Evolutionary conservation across 495 filamentous ascomycete species (phyloP).

Genomic region (Aspergillus nidulans): DNA sequence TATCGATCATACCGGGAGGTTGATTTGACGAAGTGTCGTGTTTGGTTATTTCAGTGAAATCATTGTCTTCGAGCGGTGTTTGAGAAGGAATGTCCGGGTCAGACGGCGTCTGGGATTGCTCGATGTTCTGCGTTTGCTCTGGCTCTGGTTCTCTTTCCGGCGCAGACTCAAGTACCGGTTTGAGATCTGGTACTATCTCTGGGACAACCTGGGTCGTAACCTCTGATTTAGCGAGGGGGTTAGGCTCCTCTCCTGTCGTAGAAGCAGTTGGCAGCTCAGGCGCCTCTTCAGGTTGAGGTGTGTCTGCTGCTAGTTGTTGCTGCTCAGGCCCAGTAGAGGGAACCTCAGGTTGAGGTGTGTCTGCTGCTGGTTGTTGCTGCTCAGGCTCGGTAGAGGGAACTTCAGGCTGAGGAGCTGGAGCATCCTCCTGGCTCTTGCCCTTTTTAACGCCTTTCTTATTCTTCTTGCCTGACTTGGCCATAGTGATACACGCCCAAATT

Average conservation of each 20-base stretch:
- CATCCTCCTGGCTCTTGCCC: conserved; percentile 35
- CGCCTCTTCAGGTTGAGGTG: conserved; percentile 3
- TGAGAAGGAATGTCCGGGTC: conserved; percentile 19
- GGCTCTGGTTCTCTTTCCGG: conserved; percentile 13
- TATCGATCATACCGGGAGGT: conserved; percentile 21
- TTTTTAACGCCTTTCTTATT: conserved; percentile 39
- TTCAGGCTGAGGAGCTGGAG: conserved; percentile 26
- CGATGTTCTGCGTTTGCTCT: conserved; percentile 19
- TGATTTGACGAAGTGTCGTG: conserved; percentile 16
- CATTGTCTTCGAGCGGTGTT: conserved; percentile 18
- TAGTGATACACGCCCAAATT: conserved; percentile 37
- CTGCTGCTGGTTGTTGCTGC: conserved; percentile 15
- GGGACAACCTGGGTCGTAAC: background rate
- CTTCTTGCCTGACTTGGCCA: conserved; percentile 36
- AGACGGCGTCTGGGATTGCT: conserved; percentile 18
- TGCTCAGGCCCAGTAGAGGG: conserved; percentile 15
- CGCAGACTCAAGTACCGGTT: conserved; percentile 16
- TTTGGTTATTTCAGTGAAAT: conserved; percentile 15
- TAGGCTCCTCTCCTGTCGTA: background rate
- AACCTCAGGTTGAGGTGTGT: conserved; percentile 24
- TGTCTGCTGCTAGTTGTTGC: conserved; percentile 7
- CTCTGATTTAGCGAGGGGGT: background rate
- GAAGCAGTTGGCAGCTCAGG: background rate
- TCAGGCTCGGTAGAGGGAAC: conserved; percentile 18
- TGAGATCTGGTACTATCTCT: conserved; percentile 3